Evolutionary conservation across 1,284 basidiomycete genomes (phyloP).

Genomic region (Chalciporus piperatoides): DNA sequence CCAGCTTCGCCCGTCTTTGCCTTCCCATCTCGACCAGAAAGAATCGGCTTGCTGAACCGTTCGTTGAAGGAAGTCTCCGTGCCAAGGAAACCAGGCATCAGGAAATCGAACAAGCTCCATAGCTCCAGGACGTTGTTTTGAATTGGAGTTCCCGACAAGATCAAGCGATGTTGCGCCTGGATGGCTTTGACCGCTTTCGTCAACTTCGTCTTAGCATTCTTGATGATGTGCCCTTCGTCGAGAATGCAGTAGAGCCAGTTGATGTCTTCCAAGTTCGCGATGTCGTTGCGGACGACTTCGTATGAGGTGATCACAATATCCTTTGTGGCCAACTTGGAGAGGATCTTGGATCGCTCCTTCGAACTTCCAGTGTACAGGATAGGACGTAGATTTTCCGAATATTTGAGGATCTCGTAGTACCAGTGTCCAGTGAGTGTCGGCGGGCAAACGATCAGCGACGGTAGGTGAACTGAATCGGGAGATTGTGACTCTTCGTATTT

Average conservation of each 20-base stretch:
- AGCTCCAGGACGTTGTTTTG: conserved; percentile 99
- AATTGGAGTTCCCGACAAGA: conserved; percentile 96
- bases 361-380: conserved; percentile 90
- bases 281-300: conserved; percentile 96
- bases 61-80: conserved; percentile 96
- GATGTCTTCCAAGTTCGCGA: conserved; percentile 68
- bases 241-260: conserved; percentile 97
- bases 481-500: conserved; percentile 66
- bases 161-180: conserved; percentile 87
- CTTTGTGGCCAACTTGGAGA: conserved; percentile 63
- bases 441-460: conserved; percentile 95
- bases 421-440: conserved; percentile 98
- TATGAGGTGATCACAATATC: conserved; percentile 97
- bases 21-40: conserved; percentile 94
- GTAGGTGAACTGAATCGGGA: conserved; percentile 81
- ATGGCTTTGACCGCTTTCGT: conserved; percentile 95
- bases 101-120: conserved; percentile 98
- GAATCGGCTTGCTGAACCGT: conserved; percentile 93
- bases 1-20: conserved; percentile 93
- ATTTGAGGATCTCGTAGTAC: conserved; percentile 97
- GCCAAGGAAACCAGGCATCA: conserved; percentile 99
- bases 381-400: conserved; percentile 81
- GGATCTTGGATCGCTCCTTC: conserved; percentile 75
- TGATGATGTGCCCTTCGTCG: conserved; percentile 99
- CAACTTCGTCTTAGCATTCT: conserved; percentile 97